These are phyloP conservation scores for Oryza brachyantha DNA, from an alignment of 176 grass and related monocot species.

Conservation along the genomic window DNA sequence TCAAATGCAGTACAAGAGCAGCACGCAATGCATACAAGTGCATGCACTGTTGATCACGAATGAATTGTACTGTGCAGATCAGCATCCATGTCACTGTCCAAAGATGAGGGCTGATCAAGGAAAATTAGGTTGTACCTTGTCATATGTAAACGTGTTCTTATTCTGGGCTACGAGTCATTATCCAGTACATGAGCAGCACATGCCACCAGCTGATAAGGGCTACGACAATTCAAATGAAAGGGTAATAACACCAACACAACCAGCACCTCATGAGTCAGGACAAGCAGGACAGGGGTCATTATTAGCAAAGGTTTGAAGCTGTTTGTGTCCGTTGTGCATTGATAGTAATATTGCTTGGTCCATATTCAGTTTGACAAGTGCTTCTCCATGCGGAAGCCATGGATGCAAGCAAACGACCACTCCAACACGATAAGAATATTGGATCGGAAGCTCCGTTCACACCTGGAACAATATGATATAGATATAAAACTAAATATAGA, in stretches of 20 bases:
- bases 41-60: neutral
- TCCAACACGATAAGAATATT: conserved; percentile 35
- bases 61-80: neutral
- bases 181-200: conserved; percentile 2
- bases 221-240: neutral
- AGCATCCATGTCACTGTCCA: neutral
- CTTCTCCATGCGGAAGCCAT: conserved; percentile 12
- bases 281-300: neutral
- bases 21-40: neutral
- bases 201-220: conserved; percentile 5
- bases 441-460: conserved; percentile 13
- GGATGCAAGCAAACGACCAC: conserved; percentile 9
- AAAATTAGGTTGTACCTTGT: neutral
- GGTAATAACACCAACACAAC: neutral
- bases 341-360: conserved; percentile 29
- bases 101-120: neutral
- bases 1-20: neutral
- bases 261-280: neutral
- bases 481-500: conserved; percentile 21
- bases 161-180: neutral
- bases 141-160: conserved; percentile 24
- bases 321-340: neutral
- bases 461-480: conserved; percentile 21
- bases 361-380: neutral
- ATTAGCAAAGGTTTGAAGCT: conserved; percentile 20